These are phyloP conservation scores for Megacollybia marginata DNA, from an alignment of 768 basidiomycete genomes.

Conservation along the genomic window DNA sequence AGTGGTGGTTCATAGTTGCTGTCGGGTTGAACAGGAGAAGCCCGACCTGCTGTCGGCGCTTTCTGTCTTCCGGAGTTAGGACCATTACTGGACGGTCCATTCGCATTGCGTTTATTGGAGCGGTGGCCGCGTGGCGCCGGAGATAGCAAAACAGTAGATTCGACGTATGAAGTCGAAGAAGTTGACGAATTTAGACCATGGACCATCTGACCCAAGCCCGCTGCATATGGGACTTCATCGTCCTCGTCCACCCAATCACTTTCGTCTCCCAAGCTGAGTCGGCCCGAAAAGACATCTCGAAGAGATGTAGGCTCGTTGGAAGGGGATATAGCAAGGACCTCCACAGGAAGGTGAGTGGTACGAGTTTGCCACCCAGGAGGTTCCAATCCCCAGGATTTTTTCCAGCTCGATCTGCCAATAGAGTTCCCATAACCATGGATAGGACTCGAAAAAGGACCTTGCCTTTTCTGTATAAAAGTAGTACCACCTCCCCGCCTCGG, in stretches of 20 bases:
- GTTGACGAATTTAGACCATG: constrained; percentile 22
- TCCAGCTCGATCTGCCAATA: constrained; percentile 73
- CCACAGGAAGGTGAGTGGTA: constrained; percentile 60
- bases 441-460: constrained; percentile 64
- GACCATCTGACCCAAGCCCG: constrained; percentile 66
- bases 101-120: constrained; percentile 24
- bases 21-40: constrained; percentile 54
- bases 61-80: constrained; percentile 32
- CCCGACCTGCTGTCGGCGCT: constrained; percentile 49
- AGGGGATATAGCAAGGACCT: constrained; percentile 69
- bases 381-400: constrained; percentile 83
- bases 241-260: constrained; percentile 89
- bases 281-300: constrained; percentile 76
- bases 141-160: constrained; percentile 38
- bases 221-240: constrained; percentile 70
- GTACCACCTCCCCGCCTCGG: constrained; percentile 20
- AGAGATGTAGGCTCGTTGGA: constrained; percentile 41
- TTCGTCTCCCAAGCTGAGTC: constrained; percentile 61
- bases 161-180: constrained; percentile 19
- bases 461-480: constrained; percentile 76
- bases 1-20: constrained; percentile 31
- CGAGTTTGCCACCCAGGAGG: constrained; percentile 80
- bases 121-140: constrained; percentile 46
- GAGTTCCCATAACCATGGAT: constrained; percentile 32
- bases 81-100: constrained; percentile 11